phyloP scores from a whole-genome alignment of 2,329 filamentous ascomycete species.

The Parascedosporium putredinis region DNA sequence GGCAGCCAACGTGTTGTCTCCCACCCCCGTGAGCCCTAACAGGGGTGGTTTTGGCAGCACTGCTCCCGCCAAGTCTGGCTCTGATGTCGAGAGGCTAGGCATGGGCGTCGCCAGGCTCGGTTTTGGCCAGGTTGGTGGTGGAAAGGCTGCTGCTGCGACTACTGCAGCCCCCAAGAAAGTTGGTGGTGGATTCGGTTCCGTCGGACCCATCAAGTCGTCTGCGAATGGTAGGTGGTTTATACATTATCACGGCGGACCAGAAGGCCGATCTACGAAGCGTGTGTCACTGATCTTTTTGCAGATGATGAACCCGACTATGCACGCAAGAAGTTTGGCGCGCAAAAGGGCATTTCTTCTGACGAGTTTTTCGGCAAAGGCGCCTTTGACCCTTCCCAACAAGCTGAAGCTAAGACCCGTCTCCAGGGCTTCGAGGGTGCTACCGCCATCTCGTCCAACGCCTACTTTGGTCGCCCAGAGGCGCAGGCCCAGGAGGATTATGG shows the following conservation, averaged over 20 bases:
- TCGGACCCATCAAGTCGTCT: conserved; percentile 61
- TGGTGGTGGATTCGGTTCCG: conserved; percentile 76
- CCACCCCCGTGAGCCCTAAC: conserved; percentile 63
- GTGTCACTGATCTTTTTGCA: conserved; percentile 20
- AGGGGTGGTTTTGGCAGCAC: conserved; percentile 54
- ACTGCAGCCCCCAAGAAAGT: conserved; percentile 56
- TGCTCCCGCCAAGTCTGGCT: conserved; percentile 50
- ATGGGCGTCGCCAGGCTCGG: conserved; percentile 81
- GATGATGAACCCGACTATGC: conserved; percentile 76
- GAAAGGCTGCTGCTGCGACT: conserved; percentile 45
- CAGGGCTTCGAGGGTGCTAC: conserved; percentile 89
- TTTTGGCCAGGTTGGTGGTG: conserved; percentile 72
- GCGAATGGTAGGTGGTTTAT: conserved; percentile 48
- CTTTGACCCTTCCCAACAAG: conserved; percentile 70
- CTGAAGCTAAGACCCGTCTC: conserved; percentile 78
- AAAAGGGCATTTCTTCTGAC: conserved; percentile 95
- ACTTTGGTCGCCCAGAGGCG: conserved; percentile 89
- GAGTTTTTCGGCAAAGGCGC: conserved; percentile 92
- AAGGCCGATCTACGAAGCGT: no score
- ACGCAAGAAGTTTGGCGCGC: conserved; percentile 75
- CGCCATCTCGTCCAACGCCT: conserved; percentile 90
- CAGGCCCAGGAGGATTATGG: conserved; percentile 74
- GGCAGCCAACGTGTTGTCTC: conserved; percentile 54
- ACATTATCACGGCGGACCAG: no score
- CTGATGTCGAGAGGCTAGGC: conserved; percentile 78